Evolutionary conservation across 1,139 yeast genomes (phyloP).

Genomic region (Meyerozyma guilliermondii): DNA sequence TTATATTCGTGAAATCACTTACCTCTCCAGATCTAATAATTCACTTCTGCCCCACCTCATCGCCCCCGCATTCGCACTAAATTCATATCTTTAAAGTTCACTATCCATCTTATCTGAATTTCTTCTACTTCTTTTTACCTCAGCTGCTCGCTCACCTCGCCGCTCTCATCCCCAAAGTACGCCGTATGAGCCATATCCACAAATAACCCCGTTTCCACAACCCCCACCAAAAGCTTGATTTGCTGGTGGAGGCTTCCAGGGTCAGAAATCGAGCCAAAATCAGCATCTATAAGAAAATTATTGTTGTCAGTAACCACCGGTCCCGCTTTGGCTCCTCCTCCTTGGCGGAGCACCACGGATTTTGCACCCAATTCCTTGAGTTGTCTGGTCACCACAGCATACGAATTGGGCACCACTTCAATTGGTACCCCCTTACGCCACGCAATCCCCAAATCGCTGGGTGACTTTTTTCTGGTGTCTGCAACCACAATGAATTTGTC

Average conservation of each 20-base stretch:
- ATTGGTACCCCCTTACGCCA: conserved; percentile 96
- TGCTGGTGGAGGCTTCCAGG: conserved; percentile 54
- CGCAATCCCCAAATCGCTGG: conserved; percentile 56
- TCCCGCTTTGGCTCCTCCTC: conserved; percentile 92
- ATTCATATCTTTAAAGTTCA: too few relatives aligned
- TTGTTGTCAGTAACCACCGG: conserved; percentile 97
- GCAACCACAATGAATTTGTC: conserved; percentile 82
- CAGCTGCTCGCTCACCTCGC: conserved; percentile 39
- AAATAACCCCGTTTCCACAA: conserved; percentile 94
- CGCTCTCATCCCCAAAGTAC: conserved; percentile 82
- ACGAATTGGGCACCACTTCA: conserved; percentile 89
- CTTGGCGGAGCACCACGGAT: conserved; percentile 68
- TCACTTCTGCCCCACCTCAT: too few relatives aligned
- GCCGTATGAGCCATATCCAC: conserved; percentile 66
- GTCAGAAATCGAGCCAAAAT: conserved; percentile 73
- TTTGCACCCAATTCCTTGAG: conserved; percentile 63
- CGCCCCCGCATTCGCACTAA: too few relatives aligned
- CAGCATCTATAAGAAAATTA: conserved; percentile 89
- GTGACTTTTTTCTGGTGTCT: conserved; percentile 80
- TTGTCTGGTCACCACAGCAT: conserved; percentile 67
- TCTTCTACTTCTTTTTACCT: too few relatives aligned
- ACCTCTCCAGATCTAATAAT: too few relatives aligned
- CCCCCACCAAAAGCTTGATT: conserved; percentile 81
- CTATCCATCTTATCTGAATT: too few relatives aligned
- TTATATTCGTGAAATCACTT: too few relatives aligned